These are phyloP conservation scores for Cyberlindnera bimundalis DNA, from an alignment of 805 yeast species.

Conservation along the genomic window DNA sequence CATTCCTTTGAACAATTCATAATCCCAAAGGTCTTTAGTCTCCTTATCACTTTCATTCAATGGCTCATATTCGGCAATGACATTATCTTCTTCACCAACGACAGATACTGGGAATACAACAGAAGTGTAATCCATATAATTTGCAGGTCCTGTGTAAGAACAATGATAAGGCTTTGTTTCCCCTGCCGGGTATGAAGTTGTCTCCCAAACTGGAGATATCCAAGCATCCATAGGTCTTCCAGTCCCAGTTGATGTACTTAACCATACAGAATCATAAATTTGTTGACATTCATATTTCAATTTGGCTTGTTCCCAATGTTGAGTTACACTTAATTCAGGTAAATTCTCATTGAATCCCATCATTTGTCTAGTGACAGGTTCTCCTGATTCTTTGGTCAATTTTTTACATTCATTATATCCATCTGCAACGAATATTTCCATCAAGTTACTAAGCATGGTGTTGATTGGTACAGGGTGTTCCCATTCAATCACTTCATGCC, in stretches of 20 bases:
- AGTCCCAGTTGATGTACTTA: conserved; percentile 36
- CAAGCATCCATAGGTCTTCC: conserved; percentile 44
- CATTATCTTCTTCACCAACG: conserved; percentile 32
- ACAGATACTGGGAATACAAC: conserved; percentile 43
- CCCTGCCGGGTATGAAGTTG: conserved; percentile 39
- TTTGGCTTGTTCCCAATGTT: conserved; percentile 40
- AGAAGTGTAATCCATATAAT: conserved; percentile 39
- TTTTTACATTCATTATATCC: conserved; percentile 6
- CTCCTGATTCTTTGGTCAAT: conserved; percentile 8
- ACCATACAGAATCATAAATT: conserved; percentile 37
- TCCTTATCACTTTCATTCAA: conserved; percentile 32
- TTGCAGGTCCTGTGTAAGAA: conserved; percentile 41
- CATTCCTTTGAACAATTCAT: conserved; percentile 45
- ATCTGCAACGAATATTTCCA: conserved; percentile 10
- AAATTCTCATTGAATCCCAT: conserved; percentile 23
- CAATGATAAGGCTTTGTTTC: conserved; percentile 36
- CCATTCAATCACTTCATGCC: conserved; percentile 40
- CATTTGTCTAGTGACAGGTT: conserved; percentile 21
- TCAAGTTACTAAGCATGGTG: conserved; percentile 2
- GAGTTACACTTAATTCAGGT: conserved; percentile 19
- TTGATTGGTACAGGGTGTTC: conserved; percentile 10
- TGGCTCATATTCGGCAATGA: conserved; percentile 27
- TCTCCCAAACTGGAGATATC: conserved; percentile 44
- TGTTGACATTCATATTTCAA: conserved; percentile 35
- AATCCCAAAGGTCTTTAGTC: conserved; percentile 40